phyloP scores from a whole-genome alignment of 768 basidiomycete genomes.

The Lentinula guzmanii region DNA sequence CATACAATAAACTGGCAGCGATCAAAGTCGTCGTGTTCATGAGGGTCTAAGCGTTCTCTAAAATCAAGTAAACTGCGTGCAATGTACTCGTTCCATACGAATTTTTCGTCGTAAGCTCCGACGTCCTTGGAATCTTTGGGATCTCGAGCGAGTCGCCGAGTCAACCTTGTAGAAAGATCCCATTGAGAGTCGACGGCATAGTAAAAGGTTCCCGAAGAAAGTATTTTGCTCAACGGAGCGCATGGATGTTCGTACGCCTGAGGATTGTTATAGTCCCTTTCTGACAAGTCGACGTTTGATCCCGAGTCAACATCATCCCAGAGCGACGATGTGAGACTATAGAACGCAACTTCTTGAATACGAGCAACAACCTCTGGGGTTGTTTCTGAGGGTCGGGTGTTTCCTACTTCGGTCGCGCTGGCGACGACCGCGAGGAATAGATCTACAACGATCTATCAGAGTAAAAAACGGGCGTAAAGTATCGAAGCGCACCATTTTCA shows the following conservation, averaged over 20 bases:
- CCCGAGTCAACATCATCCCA: constrained; percentile 79
- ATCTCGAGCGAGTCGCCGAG: constrained; percentile 58
- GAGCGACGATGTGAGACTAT: constrained; percentile 71
- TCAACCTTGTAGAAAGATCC: constrained; percentile 85
- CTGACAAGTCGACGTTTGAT: constrained; percentile 50
- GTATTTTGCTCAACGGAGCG: constrained; percentile 79
- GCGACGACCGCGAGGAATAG: constrained; percentile 83
- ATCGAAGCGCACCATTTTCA: constrained; percentile 48
- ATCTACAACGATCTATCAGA: constrained; percentile 35
- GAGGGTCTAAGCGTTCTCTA: constrained; percentile 65
- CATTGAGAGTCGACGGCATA: constrained; percentile 78
- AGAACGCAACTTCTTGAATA: constrained; percentile 88
- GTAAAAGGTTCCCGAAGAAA: constrained; percentile 92
- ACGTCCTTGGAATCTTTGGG: constrained; percentile 37
- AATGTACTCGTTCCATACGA: constrained; percentile 95
- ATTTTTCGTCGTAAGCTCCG: constrained; percentile 72
- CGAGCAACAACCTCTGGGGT: constrained; percentile 67
- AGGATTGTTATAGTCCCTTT: constrained; percentile 45
- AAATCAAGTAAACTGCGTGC: constrained; percentile 85
- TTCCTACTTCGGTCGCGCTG: constrained; percentile 69
- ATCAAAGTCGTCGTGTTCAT: constrained; percentile 73
- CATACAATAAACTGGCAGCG: constrained; percentile 78
- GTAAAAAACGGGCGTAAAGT: not conserved
- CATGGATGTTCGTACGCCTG: constrained; percentile 88
- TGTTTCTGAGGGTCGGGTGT: constrained; percentile 53